Evolutionary conservation across 1,284 basidiomycete species (phyloP).

Genomic region (Marasmius oreades): DNA sequence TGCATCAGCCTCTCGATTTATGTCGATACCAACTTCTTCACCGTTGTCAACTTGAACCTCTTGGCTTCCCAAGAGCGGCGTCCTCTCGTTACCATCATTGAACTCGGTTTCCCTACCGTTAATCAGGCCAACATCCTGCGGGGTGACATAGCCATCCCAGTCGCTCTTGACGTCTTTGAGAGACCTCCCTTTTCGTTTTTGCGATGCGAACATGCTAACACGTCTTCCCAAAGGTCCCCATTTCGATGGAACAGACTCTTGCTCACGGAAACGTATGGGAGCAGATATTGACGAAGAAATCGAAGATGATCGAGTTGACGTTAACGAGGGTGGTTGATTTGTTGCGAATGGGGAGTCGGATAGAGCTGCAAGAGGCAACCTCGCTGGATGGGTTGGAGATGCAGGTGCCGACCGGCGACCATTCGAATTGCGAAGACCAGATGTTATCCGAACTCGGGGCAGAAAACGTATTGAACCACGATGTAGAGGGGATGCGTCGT

Average conservation of each 20-base stretch:
- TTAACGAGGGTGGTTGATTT: not conserved
- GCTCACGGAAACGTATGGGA: conserved; percentile 14
- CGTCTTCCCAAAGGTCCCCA: conserved; percentile 16
- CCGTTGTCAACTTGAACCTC: not conserved
- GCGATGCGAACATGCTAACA: conserved; percentile 11
- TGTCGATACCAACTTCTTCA: conserved; percentile 20
- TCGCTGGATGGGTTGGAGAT: not conserved
- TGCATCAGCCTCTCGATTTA: conserved; percentile 39
- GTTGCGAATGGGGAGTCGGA: not conserved
- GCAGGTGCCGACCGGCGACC: not conserved
- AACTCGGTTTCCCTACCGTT: not conserved
- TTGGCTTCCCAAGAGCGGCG: not conserved
- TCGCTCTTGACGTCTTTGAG: not conserved
- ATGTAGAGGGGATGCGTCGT: not conserved
- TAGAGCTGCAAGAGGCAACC: not conserved
- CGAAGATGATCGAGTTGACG: conserved; percentile 14
- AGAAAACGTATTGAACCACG: conserved; percentile 15
- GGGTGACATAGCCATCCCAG: conserved; percentile 6
- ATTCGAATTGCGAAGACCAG: conserved; percentile 7
- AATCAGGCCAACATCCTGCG: not conserved
- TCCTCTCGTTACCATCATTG: not conserved
- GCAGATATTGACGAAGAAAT: conserved; percentile 18
- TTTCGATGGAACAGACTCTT: conserved; percentile 11
- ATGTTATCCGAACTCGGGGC: conserved; percentile 15
- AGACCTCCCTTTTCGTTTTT: conserved; percentile 4